phyloP scores from a whole-genome alignment of 257 asterid genomes.

The Datura wrightii region DNA sequence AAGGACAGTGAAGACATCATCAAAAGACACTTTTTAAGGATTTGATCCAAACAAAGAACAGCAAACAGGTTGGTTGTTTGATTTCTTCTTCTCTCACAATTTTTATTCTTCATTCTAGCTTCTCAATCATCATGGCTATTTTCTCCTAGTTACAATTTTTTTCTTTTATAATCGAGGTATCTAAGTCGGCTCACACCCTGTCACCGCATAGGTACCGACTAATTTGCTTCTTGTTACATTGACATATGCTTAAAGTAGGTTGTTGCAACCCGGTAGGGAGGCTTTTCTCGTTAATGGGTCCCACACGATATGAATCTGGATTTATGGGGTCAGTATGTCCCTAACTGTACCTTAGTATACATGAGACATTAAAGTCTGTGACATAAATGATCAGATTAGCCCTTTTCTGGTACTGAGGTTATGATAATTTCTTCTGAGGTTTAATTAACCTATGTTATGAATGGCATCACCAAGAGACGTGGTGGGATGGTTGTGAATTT shows the following conservation, averaged over 20 bases:
- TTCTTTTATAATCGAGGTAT: background rate
- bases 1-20: background rate
- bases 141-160: background rate
- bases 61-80: background rate
- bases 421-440: background rate
- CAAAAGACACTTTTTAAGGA: background rate
- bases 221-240: background rate
- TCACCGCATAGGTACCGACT: no score
- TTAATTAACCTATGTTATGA: background rate
- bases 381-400: background rate
- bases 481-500: background rate
- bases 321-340: no score
- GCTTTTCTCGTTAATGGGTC: no score
- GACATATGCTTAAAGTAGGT: background rate
- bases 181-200: background rate
- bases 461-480: background rate
- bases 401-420: background rate
- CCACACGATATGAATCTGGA: no score
- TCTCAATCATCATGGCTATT: background rate
- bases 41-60: background rate
- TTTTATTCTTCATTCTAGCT: background rate
- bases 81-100: slow-evolving; percentile 19
- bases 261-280: background rate
- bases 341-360: no score
- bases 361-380: background rate